Evolutionary conservation across 306 rosid species (phyloP), one percentile per base, ranked within the genome.

Genomic region (Dicorynia guianensis): DNA sequence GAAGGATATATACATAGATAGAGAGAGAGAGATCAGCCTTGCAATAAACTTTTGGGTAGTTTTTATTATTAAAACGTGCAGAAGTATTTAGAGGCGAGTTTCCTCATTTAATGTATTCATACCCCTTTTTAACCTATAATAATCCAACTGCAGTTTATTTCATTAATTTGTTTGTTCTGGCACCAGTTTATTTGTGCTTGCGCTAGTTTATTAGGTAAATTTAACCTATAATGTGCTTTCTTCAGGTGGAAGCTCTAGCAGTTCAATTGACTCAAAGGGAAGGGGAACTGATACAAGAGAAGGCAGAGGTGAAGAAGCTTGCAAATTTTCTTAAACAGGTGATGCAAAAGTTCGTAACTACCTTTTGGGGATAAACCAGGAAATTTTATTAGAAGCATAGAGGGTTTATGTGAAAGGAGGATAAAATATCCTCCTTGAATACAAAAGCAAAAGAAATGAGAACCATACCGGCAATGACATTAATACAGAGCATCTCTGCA

Each of bases 311-410:
- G 79, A 95, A 92, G 89, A 92, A 86, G 83, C 86, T 95, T 61
- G 97, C 97, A 72, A 90, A 77, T 84, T 95, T 95, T 90, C 97
- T 95, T 79, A 95, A 95, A 90, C 96, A 90, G 97, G 99, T 90
- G 84, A 82, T 49, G 71, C 63, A 49, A 69, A 65, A 44, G 58
- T 74, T 49, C 74, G 62, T 17, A 13, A 33, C 17, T 40, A 50
- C 42, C 62, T 39, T 25, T 8, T n/a, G 8, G 43, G 8, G 42
- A 30, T 15, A 40, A 25, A 17, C 14, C 12, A 40, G 33, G 11
- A 20, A 19, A 19, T 62, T 64, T 57, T 58, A 43, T 50, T 52
- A 50, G 79, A 56, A 63, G 67, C 39, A 38, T 17, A 53, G 48
- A 15, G 49, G 34, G n/a, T 15, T 39, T 52, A 7, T 18, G 55